Evolutionary conservation across 1,284 basidiomycete species (phyloP).

Genomic region (Ceratobasidium sp.): DNA sequence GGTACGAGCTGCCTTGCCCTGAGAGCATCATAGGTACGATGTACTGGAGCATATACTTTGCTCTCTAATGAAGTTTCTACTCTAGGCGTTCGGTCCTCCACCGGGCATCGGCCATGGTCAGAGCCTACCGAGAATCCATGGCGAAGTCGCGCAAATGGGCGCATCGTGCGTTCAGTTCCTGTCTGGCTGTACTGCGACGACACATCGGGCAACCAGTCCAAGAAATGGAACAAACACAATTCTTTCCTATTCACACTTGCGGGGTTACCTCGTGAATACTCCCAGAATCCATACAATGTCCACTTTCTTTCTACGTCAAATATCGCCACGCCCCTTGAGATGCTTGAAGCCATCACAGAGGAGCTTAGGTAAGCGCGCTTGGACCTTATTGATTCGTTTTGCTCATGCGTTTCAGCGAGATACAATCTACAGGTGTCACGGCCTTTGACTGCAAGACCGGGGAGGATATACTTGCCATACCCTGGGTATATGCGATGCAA

Average conservation of each 20-base stretch:
- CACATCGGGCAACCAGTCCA: constrained; percentile 63
- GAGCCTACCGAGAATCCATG: too few relatives aligned
- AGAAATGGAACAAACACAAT: constrained; percentile 66
- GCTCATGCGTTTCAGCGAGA: neutral
- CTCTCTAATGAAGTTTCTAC: too few relatives aligned
- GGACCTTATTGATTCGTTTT: neutral
- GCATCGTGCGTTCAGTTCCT: constrained; percentile 50
- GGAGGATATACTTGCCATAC: constrained; percentile 58
- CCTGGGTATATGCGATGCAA: constrained; percentile 58
- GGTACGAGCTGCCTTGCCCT: neutral
- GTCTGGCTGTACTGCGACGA: constrained; percentile 64
- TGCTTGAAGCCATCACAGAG: constrained; percentile 60
- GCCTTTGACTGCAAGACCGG: constrained; percentile 58
- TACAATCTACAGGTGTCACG: constrained; percentile 55
- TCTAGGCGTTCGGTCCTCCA: neutral
- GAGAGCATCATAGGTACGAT: neutral
- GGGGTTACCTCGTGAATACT: too few relatives aligned
- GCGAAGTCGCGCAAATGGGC: too few relatives aligned
- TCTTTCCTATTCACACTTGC: constrained; percentile 60
- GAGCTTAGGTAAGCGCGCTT: constrained; percentile 54
- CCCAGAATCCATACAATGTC: too few relatives aligned
- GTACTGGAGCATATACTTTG: too few relatives aligned
- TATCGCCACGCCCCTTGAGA: constrained; percentile 64
- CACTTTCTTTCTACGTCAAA: too few relatives aligned
- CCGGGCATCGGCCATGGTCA: too few relatives aligned